Percentiles rank a stretch among this genome's conserved stretches.
Conservation (phyloP, 108 stramenopile species). For the Fistulifera solaris region DNA sequence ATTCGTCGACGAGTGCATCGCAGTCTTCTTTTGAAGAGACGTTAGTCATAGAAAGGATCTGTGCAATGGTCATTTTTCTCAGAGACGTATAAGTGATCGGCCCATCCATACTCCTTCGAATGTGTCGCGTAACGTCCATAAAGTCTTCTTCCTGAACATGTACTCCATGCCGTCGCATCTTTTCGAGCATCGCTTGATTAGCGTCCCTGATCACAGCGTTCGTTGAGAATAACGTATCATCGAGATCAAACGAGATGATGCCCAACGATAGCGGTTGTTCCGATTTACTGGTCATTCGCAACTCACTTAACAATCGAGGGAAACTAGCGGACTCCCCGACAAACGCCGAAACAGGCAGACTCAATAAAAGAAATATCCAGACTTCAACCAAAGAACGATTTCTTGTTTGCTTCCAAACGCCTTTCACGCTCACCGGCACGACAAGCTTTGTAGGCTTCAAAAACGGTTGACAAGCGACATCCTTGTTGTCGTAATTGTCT, state of each 20-base stretch:
- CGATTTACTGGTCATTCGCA: background rate
- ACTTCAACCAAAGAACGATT: constrained; percentile 7
- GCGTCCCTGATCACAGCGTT: constrained; percentile 59
- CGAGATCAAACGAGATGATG: constrained; percentile 79
- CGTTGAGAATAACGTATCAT: constrained; percentile 81
- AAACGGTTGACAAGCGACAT: constrained; percentile 47
- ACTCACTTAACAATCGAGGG: too few species aligned
- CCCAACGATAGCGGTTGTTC: constrained; percentile 25
- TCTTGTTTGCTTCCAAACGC: constrained; percentile 41
- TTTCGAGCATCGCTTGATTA: constrained; percentile 40
- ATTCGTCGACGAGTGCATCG: constrained; percentile 21
- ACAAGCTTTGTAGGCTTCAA: constrained; percentile 70
- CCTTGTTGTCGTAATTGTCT: constrained; percentile 59
- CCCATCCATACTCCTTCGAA: constrained; percentile 29
- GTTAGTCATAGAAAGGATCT: background rate
- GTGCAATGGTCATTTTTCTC: constrained; percentile 39
- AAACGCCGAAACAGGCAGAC: background rate
- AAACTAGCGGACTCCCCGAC: too few species aligned
- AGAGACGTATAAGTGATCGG: constrained; percentile 46
- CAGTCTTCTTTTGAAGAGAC: background rate
- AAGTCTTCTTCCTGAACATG: constrained; percentile 17
- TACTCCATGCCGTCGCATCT: constrained; percentile 14
- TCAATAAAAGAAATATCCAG: background rate
- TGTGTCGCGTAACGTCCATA: constrained; percentile 25
- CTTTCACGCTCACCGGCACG: constrained; percentile 61